Base-by-base conservation (phyloP, 352 stramenopile genomes). In the Phytophthora gonapodyides region DNA sequence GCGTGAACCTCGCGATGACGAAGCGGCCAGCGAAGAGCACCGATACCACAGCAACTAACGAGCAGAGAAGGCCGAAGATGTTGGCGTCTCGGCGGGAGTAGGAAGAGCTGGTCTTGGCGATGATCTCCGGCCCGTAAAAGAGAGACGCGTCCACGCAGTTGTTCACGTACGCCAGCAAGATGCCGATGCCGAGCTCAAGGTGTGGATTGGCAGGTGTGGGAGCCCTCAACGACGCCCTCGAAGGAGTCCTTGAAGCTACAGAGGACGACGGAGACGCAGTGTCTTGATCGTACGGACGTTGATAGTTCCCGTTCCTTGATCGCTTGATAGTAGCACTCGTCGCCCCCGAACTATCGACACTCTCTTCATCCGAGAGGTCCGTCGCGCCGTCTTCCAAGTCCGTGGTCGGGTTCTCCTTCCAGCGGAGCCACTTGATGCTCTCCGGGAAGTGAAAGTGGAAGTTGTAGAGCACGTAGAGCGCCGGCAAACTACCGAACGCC, bases 131-230 rank as follows among this genome's bases (percentile, higher is more conserved):
- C 1, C 87, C 87, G 63, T 95, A 95, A 56, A 95, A 95, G n/a
- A 95, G 80, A 60, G 84, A 92, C 11, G 83, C 81, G 58, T 94
- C 84, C 19, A 96, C 82, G 50, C 82, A 96, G 64, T 96, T 96
- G 69, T 96, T 94, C 33, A 91, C 85, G 62, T 92, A 94, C 2
- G 87, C 87, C 11, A 94, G 69, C 46, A 94, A 41, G 13, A 96
- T 81, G 16, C 87, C 87, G 17, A 93, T 85, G 38, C 75, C 44
- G 10, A 96, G 82, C 50, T 93, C 82, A n/a, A 89, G 62, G 11
- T 73, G 73, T 30, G 80, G 77, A 17, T 64, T 54, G 24, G 58
- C 40, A 27, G 50, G 46, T 8, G 19, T 46, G 27, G 36, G 2
- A 30, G 48, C 30, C 9, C 36, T 58, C 5, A 50, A 34, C 34